Evolutionary conservation across 192 early-diverging fungal genomes (phyloP).

Genomic region (Backusella psychrophila): DNA sequence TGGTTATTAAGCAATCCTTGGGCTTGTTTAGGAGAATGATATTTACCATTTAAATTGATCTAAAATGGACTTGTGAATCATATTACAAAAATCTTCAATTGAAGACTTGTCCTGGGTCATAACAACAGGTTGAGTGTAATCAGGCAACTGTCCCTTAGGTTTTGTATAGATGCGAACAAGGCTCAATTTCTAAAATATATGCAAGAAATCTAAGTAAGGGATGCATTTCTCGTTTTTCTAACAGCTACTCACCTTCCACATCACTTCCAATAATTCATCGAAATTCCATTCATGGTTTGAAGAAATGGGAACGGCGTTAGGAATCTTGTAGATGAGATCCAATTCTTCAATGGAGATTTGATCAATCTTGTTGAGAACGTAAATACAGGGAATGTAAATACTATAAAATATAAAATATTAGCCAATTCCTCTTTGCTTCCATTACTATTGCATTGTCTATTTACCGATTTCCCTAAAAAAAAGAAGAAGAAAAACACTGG

Average conservation of each 20-base stretch:
- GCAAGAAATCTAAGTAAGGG: conserved; percentile 3
- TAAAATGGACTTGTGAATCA: conserved; percentile 92
- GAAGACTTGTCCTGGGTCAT: conserved; percentile 64
- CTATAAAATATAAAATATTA: conserved; percentile 34
- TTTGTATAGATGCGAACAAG: conserved; percentile 86
- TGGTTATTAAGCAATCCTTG: background rate
- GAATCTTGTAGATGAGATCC: conserved; percentile 96
- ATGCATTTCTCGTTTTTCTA: conserved; percentile 20
- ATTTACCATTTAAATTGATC: conserved; percentile 84
- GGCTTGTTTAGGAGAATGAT: background rate
- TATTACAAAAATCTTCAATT: conserved; percentile 94
- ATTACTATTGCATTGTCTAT: background rate
- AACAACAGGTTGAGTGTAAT: conserved; percentile 93
- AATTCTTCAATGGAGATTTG: conserved; percentile 96
- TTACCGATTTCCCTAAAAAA: conserved; percentile 33
- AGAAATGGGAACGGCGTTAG: conserved; percentile 84
- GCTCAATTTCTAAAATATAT: conserved; percentile 49
- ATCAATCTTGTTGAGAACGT: conserved; percentile 99
- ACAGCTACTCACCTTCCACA: conserved; percentile 50
- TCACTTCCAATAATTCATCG: conserved; percentile 90
- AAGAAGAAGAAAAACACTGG: background rate
- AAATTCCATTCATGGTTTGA: conserved; percentile 92
- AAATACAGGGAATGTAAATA: conserved; percentile 94
- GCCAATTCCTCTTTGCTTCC: background rate
- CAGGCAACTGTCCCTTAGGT: conserved; percentile 94